phyloP scores from a whole-genome alignment of 129 eudicot genomes.

The Artemisia annua region DNA sequence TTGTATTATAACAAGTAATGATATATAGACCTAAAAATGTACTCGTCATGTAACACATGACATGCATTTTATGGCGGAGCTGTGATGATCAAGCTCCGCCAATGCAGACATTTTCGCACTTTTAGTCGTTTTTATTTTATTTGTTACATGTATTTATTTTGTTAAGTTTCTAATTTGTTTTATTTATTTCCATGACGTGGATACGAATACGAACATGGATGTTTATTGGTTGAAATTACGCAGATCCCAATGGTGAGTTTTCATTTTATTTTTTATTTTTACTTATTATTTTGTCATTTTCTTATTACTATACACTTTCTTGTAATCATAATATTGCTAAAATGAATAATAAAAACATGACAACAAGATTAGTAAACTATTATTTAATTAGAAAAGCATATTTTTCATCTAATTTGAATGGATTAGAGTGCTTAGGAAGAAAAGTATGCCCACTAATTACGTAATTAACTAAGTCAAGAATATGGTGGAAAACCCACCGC shows the following conservation, averaged over 20 bases:
- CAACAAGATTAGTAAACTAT: background rate
- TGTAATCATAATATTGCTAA: constrained; percentile 3
- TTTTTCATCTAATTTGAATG: constrained; percentile 20
- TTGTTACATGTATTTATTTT: background rate
- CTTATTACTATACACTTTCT: constrained; percentile 5
- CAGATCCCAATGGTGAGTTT: constrained; percentile 49
- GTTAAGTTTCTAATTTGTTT: constrained; percentile 3
- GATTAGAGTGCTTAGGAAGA: constrained; percentile 20
- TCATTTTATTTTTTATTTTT: background rate
- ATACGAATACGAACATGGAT: background rate
- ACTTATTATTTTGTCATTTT: too few relatives aligned
- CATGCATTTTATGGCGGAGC: too few relatives aligned
- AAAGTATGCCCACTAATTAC: constrained; percentile 22
- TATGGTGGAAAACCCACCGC: constrained; percentile 33
- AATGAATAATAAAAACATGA: background rate
- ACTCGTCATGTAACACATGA: too few relatives aligned
- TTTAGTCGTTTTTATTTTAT: background rate
- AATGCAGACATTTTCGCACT: background rate
- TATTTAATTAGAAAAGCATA: background rate
- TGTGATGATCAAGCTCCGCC: too few relatives aligned
- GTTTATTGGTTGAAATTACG: background rate
- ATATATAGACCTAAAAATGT: too few relatives aligned
- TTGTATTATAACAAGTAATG: background rate
- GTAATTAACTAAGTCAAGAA: background rate
- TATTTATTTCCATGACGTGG: constrained; percentile 13